phyloP scores from a whole-genome alignment of 768 basidiomycete species.

The Tulasnella sp. region DNA sequence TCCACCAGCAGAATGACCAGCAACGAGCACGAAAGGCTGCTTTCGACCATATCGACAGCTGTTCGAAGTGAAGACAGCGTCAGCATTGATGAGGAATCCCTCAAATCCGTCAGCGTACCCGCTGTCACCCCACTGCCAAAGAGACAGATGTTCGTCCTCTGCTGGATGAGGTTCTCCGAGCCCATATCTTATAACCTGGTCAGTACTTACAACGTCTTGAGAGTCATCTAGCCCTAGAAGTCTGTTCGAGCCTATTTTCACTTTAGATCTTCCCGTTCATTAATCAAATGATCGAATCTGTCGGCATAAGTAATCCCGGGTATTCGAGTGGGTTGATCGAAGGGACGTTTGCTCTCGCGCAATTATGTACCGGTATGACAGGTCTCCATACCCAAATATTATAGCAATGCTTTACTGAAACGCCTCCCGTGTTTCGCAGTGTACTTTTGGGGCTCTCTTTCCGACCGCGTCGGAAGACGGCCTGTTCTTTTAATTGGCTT shows the following conservation, averaged over 20 bases:
- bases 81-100: conserved; percentile 30
- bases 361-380: conserved; percentile 27
- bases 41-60: neutral
- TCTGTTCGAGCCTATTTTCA: neutral
- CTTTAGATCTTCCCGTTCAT: conserved; percentile 33
- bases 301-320: conserved; percentile 23
- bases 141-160: conserved; percentile 22
- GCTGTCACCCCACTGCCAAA: conserved; percentile 21
- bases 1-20: neutral
- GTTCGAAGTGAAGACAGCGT: neutral
- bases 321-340: conserved; percentile 33
- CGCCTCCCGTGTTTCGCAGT: neutral
- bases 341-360: conserved; percentile 32
- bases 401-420: neutral
- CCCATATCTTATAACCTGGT: conserved; percentile 20
- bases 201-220: neutral
- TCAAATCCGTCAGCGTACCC: conserved; percentile 23
- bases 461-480: conserved; percentile 26
- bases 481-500: conserved; percentile 20
- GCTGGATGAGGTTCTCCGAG: conserved; percentile 21
- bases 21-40: neutral
- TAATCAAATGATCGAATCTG: conserved; percentile 31
- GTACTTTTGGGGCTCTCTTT: conserved; percentile 31
- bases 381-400: neutral
- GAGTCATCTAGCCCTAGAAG: neutral